A percentile compares a stretch with the other conserved stretches of the same genome.
Conservation (phyloP, 208 protist genomes). For the Crithidia thermophila region DNA sequence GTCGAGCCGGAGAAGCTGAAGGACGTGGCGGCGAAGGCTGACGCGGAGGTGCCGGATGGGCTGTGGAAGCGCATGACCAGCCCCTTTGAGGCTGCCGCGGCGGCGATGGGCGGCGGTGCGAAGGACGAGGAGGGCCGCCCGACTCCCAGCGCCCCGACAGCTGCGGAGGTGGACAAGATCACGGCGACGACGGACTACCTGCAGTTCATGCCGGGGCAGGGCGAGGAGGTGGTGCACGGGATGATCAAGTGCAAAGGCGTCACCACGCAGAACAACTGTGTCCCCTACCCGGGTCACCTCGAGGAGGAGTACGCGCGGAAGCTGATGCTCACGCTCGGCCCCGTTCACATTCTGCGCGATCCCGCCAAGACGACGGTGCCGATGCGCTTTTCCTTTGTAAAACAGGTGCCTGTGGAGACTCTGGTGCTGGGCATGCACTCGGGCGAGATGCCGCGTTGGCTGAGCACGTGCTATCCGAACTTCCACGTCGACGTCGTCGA, state of each 20-base stretch:
- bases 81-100: slow-evolving; percentile 5
- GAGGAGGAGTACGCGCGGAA: slow-evolving; percentile 83
- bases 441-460: slow-evolving; percentile 82
- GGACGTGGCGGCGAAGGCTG: not conserved
- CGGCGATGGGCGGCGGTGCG: not conserved
- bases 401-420: slow-evolving; percentile 64
- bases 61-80: slow-evolving; percentile 23
- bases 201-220: slow-evolving; percentile 68
- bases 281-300: slow-evolving; percentile 73
- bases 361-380: slow-evolving; percentile 59
- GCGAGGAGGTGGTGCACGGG: slow-evolving; percentile 75
- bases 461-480: slow-evolving; percentile 83
- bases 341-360: slow-evolving; percentile 82
- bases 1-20: not conserved
- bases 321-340: slow-evolving; percentile 83
- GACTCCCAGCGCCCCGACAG: not conserved
- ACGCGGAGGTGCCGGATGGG: not conserved
- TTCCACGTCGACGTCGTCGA: slow-evolving; percentile 88
- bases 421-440: slow-evolving; percentile 86
- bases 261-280: slow-evolving; percentile 81
- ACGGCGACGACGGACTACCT: slow-evolving; percentile 47
- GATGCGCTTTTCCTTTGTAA: slow-evolving; percentile 70
- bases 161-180: slow-evolving; percentile 12
- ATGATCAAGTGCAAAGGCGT: slow-evolving; percentile 86
- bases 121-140: not conserved